Percentiles rank a stretch among this genome's conserved stretches.
Evolutionary conservation across 805 yeast species (phyloP).

Genomic region (Metschnikowia sp.): DNA sequence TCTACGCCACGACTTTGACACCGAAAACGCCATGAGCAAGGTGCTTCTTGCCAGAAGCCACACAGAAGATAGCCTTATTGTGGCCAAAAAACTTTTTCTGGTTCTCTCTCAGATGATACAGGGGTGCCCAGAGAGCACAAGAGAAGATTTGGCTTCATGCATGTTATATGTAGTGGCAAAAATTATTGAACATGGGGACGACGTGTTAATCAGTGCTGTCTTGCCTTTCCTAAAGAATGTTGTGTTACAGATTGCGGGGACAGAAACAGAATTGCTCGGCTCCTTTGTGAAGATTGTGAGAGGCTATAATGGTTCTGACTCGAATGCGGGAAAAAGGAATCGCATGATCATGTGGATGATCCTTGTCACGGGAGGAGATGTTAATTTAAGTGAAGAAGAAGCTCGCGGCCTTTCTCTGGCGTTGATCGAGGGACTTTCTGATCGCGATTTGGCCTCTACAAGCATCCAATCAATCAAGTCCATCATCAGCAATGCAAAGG

Average conservation of each 20-base stretch:
- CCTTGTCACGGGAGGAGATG: constrained; percentile 34
- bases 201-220: constrained; percentile 44
- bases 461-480: constrained; percentile 59
- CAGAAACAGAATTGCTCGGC: constrained; percentile 20
- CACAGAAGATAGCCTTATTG: constrained; percentile 34
- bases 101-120: constrained; percentile 60
- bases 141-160: constrained; percentile 69
- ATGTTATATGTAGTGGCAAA: constrained; percentile 59
- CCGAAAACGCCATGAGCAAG: constrained; percentile 23
- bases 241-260: constrained; percentile 20
- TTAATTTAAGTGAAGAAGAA: constrained; percentile 25
- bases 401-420: constrained; percentile 20
- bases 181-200: constrained; percentile 45
- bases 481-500: constrained; percentile 40
- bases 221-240: constrained; percentile 41
- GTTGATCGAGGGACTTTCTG: constrained; percentile 24
- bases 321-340: constrained; percentile 17
- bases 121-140: constrained; percentile 59
- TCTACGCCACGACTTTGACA: constrained; percentile 45
- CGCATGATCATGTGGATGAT: constrained; percentile 34
- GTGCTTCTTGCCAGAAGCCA: constrained; percentile 27
- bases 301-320: neutral
- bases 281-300: constrained; percentile 21
- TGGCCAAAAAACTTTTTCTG: constrained; percentile 48
- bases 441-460: constrained; percentile 23